Percentiles rank a stretch among this genome's conserved stretches.
Conservation (phyloP, 345 rosid genomes). For the Eucalyptus rudis region DNA sequence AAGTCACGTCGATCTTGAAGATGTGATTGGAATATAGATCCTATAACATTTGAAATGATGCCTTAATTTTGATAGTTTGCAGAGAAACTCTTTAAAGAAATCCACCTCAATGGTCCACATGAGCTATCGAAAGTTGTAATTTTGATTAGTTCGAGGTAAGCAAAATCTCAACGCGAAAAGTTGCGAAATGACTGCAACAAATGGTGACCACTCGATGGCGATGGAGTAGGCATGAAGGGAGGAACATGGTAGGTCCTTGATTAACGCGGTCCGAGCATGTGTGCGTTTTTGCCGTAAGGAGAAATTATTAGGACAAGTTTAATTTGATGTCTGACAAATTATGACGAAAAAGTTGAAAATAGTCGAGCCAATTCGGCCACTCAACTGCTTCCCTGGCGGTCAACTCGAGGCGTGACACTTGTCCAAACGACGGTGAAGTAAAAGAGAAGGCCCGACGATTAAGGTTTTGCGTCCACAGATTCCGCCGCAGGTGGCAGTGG, state of each 20-base stretch:
- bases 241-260: neutral
- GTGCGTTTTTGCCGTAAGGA: accelerated
- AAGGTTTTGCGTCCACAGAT: neutral
- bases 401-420: neutral
- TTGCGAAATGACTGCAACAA: neutral
- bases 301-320: neutral
- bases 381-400: neutral
- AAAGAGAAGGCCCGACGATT: neutral
- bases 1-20: neutral
- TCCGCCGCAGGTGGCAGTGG: neutral
- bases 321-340: neutral
- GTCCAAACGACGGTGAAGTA: neutral
- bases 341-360: neutral
- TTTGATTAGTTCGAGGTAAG: neutral
- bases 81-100: accelerated
- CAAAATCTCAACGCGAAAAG: neutral
- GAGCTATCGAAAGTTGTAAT: accelerated
- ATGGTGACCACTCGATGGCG: neutral
- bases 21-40: neutral
- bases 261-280: neutral
- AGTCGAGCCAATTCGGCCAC: accelerated
- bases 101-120: neutral
- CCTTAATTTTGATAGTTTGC: neutral
- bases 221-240: neutral
- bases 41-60: neutral